Base-by-base conservation (phyloP, 768 basidiomycete species). In the Tulasnella sp. region DNA sequence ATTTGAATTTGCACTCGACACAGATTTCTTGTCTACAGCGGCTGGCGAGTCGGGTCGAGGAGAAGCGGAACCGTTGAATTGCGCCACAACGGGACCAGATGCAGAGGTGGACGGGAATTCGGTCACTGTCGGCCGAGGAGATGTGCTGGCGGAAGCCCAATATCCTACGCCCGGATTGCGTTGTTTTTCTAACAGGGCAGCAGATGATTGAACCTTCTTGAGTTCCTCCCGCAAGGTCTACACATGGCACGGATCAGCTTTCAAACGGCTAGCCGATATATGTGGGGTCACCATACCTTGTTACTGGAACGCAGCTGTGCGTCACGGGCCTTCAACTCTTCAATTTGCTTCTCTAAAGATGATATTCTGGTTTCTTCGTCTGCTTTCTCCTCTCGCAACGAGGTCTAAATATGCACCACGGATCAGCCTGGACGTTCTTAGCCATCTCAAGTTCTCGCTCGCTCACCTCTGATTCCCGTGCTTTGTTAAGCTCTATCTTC, bases 121-220 rank as follows among this genome's bases (percentile, higher is more conserved):
- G 24, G 20, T 37, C 19, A 40, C 39, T 15, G 12, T 24, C 16
- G 51, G 48, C 13, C 37, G 48, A 58, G 2, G 56, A 13, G 8
- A 33, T 59, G 43, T 34, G 59, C 37, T 70, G 69, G 29, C 58
- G 1, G 75, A 61, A 41, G 63, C 71, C 91, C 91, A 96, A 65
- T 92, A 96, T 16, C 93, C 90, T 6, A 91, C 83, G 19, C 93
- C 92, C 0, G 93, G 90, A 62, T 87, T 88, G 24, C 93, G 78
- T 59, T 92, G 88, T 41, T 80, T 75, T 60, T 98, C 93, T 24
- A 96, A 71, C 25, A 96, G 64, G 1, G 89, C 82, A 35, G 85
- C 86, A 16, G 91, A 93, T 1, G 83, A 86, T 64, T 98, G 95
- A 1, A 99, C 81, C 64, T 98, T 98, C 35, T 90, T 81, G 40